phyloP scores from a whole-genome alignment of 352 stramenopile species.

The Globisporangium irregulare region DNA sequence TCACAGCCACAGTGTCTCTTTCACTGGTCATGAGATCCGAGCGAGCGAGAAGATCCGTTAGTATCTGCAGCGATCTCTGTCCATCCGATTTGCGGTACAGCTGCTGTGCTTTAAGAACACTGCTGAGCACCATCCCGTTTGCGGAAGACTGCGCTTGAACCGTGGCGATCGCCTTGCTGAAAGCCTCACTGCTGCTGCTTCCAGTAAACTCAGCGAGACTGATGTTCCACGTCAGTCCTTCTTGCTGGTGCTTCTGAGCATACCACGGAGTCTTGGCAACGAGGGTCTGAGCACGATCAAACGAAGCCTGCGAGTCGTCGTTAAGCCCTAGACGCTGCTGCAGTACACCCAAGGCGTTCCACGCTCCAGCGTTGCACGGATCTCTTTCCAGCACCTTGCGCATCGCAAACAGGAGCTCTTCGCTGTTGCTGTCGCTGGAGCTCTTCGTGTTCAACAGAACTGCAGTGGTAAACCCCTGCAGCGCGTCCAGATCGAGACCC shows the following conservation, averaged over 20 bases:
- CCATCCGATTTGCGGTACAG: conserved; percentile 10
- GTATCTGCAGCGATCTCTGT: neutral
- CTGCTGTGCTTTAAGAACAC: conserved; percentile 12
- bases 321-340: conserved; percentile 59
- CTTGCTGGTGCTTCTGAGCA: neutral
- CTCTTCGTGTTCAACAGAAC: conserved; percentile 25
- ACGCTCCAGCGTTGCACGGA: conserved; percentile 48
- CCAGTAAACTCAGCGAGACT: conserved; percentile 29
- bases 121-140: neutral
- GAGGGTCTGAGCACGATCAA: conserved; percentile 10
- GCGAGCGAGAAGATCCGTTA: conserved; percentile 8
- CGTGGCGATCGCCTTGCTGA: conserved; percentile 9
- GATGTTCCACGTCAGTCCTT: conserved; percentile 38
- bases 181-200: neutral
- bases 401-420: conserved; percentile 66
- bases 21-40: conserved; percentile 9
- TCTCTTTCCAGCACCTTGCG: conserved; percentile 82
- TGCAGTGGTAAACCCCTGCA: conserved; percentile 54
- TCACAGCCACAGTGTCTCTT: conserved; percentile 23
- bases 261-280: conserved; percentile 11
- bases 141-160: neutral
- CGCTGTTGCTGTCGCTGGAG: conserved; percentile 18
- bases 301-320: conserved; percentile 36
- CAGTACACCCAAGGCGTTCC: conserved; percentile 59
- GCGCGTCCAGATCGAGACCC: conserved; percentile 67